Percentiles rank a stretch among this genome's conserved stretches.
Evolutionary conservation across 2,329 filamentous ascomycete genomes (phyloP).

Genomic region (Coniochaeta sp.): DNA sequence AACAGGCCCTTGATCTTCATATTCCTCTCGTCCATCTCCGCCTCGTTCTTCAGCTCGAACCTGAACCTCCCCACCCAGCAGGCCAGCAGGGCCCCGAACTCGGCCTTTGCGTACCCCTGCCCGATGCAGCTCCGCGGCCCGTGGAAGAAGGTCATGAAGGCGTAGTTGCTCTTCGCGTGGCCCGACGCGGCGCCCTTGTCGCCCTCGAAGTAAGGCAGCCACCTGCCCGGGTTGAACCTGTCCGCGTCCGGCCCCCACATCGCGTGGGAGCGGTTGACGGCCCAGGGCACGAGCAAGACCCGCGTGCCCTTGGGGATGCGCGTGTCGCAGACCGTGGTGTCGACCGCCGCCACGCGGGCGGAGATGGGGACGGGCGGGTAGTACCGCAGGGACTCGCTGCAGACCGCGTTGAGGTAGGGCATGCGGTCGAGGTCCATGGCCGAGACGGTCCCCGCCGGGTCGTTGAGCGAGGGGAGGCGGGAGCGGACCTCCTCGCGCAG

Average conservation of each 20-base stretch:
- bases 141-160: constrained; percentile 76
- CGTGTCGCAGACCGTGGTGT: constrained; percentile 60
- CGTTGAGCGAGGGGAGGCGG: constrained; percentile 44
- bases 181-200: constrained; percentile 50
- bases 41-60: constrained; percentile 48
- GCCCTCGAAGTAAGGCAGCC: constrained; percentile 44
- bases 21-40: constrained; percentile 59
- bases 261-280: constrained; percentile 59
- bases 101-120: constrained; percentile 69
- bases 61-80: constrained; percentile 70
- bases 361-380: constrained; percentile 67
- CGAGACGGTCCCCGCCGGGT: constrained; percentile 29
- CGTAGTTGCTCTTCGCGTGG: constrained; percentile 69
- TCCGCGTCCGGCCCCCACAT: constrained; percentile 73
- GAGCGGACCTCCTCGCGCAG: constrained; percentile 63
- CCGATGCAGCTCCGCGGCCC: constrained; percentile 85
- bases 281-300: constrained; percentile 57
- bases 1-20: constrained; percentile 62
- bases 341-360: constrained; percentile 53
- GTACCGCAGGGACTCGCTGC: constrained; percentile 69
- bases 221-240: constrained; percentile 73
- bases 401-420: constrained; percentile 73
- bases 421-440: constrained; percentile 61
- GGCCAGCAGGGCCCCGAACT: constrained; percentile 79
- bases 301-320: constrained; percentile 64